Conservation (phyloP, 1,284 basidiomycete genomes). For the Schizophyllum amplum region DNA sequence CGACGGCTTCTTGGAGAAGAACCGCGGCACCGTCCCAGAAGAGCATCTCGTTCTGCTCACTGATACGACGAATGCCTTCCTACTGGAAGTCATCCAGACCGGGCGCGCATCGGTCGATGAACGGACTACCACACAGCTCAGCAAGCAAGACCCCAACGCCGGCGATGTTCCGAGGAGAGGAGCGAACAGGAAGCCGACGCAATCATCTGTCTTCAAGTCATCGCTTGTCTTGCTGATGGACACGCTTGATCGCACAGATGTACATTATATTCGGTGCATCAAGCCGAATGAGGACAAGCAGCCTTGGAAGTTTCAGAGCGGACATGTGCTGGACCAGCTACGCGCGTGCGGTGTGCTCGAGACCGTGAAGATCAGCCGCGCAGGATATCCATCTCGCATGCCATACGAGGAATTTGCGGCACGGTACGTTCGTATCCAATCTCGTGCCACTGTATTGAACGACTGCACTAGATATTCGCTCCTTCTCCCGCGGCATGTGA, state of each 20-base stretch:
- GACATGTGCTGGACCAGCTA: slow-evolving; percentile 92
- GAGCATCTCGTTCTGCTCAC: slow-evolving; percentile 92
- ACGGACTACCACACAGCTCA: neutral
- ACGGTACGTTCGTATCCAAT: slow-evolving; percentile 46
- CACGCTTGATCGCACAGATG: slow-evolving; percentile 94
- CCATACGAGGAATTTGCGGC: slow-evolving; percentile 98
- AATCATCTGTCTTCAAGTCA: slow-evolving; percentile 97
- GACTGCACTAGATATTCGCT: slow-evolving; percentile 90
- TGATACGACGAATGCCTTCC: slow-evolving; percentile 82
- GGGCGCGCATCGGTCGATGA: slow-evolving; percentile 42
- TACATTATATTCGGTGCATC: slow-evolving; percentile 99
- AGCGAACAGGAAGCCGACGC: slow-evolving; percentile 83
- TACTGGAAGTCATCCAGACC: slow-evolving; percentile 90
- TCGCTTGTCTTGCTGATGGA: slow-evolving; percentile 95
- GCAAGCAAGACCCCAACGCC: neutral
- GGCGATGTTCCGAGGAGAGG: slow-evolving; percentile 46
- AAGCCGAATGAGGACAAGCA: slow-evolving; percentile 97
- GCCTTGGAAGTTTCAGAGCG: slow-evolving; percentile 95
- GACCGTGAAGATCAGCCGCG: slow-evolving; percentile 98
- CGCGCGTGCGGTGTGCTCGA: slow-evolving; percentile 98
- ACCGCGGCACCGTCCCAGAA: slow-evolving; percentile 96
- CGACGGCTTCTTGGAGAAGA: slow-evolving; percentile 98
- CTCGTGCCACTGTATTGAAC: slow-evolving; percentile 4
- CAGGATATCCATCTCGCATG: slow-evolving; percentile 99
- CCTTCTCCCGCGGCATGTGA: slow-evolving; percentile 82